Percentiles rank a stretch among this genome's conserved stretches.
These are phyloP conservation scores for Tilletia caries DNA, from an alignment of 1,284 basidiomycete species.

Conservation along the genomic window DNA sequence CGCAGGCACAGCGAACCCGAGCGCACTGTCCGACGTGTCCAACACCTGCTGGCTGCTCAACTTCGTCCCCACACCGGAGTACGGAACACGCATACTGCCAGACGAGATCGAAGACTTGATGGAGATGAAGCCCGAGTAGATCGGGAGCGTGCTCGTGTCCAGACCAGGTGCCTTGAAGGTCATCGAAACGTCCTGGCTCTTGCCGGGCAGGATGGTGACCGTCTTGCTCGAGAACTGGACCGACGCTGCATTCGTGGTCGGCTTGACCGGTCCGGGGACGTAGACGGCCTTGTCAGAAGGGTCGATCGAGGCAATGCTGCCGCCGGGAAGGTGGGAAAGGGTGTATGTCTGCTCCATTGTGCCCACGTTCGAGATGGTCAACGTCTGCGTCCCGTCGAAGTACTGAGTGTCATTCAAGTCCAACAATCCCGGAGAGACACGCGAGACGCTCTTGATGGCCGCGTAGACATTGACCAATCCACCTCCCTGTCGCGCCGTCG, in stretches of 20 bases:
- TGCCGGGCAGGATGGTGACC: slow-evolving; percentile 54
- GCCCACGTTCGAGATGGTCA: slow-evolving; percentile 41
- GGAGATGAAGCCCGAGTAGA: slow-evolving; percentile 65
- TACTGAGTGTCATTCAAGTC: slow-evolving; percentile 68
- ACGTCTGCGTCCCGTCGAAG: slow-evolving; percentile 28
- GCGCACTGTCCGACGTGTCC: slow-evolving; percentile 32
- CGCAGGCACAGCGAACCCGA: slow-evolving; percentile 31
- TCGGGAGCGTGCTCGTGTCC: slow-evolving; percentile 60
- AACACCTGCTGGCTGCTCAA: slow-evolving; percentile 28
- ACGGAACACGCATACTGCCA: slow-evolving; percentile 30
- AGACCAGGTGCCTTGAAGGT: slow-evolving; percentile 58
- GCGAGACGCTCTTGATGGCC: slow-evolving; percentile 61
- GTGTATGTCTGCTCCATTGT: slow-evolving; percentile 35
- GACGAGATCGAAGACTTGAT: slow-evolving; percentile 63
- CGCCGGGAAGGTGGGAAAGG: slow-evolving; percentile 38
- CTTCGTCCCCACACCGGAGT: slow-evolving; percentile 30
- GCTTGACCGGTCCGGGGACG: slow-evolving; percentile 60
- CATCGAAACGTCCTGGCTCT: slow-evolving; percentile 48
- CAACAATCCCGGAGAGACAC: slow-evolving; percentile 64
- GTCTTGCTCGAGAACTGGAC: slow-evolving; percentile 56
- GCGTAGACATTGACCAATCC: slow-evolving; percentile 67
- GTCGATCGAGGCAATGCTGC: slow-evolving; percentile 57
- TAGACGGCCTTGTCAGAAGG: slow-evolving; percentile 45
- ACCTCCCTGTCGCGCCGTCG: slow-evolving; percentile 65
- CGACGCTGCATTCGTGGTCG: slow-evolving; percentile 57